Evolutionary conservation across 75 land plant species (phyloP).

Genomic region (Selaginella moellendorffii): DNA sequence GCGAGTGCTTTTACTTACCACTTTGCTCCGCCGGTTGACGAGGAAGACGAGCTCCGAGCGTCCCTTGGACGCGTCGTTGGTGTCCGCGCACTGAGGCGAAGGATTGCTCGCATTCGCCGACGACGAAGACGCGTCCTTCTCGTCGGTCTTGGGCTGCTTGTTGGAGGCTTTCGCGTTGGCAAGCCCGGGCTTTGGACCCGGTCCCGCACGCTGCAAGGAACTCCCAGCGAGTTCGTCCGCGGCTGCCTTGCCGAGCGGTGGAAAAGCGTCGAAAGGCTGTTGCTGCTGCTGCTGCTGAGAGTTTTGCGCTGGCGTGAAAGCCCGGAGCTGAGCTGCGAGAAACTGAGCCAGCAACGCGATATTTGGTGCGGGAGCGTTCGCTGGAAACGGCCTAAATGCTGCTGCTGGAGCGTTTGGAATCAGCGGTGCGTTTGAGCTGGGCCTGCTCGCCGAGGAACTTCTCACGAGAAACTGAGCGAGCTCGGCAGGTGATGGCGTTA

Average conservation of each 20-base stretch:
- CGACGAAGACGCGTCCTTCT: constrained; percentile 22
- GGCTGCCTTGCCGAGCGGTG: no score
- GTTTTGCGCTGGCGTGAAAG: constrained; percentile 14
- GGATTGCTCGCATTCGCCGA: constrained; percentile 16
- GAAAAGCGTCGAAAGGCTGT: no score
- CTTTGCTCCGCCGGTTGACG: constrained; percentile 25
- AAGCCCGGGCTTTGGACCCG: no score
- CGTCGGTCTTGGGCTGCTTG: no score
- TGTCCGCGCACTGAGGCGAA: constrained; percentile 8
- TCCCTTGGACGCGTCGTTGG: constrained; percentile 5
- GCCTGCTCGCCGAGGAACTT: not conserved
- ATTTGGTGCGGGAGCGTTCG: constrained; percentile 13
- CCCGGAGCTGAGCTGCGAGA: constrained; percentile 20
- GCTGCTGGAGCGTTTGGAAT: not conserved
- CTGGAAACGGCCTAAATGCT: not conserved
- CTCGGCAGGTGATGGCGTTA: not conserved
- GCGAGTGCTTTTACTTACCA: constrained; percentile 9
- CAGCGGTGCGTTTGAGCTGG: not conserved
- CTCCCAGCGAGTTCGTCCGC: no score
- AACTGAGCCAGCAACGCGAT: constrained; percentile 27
- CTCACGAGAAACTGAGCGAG: not conserved
- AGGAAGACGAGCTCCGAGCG: constrained; percentile 20
- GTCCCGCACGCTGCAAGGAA: no score
- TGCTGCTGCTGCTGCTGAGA: no score
- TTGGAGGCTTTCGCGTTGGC: no score